Base-by-base conservation (phyloP, 768 basidiomycete genomes). In the Crucibulum laeve region DNA sequence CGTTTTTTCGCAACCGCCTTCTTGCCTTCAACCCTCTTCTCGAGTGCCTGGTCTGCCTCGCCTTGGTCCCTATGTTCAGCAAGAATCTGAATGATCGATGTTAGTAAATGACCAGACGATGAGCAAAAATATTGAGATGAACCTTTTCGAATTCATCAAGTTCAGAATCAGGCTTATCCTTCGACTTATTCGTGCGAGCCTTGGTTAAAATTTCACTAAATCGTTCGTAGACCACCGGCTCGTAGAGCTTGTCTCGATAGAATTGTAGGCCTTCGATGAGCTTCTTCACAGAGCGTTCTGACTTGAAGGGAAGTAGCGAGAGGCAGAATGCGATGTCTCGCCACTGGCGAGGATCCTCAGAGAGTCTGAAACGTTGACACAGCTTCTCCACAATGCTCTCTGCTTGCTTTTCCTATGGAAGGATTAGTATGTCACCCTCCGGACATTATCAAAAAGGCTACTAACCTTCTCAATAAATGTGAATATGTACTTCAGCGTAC, bases 301-400 rank as follows among this genome's bases (percentile, higher is more conserved):
- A 94, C 60, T 97, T 97, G 87, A 90, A 99, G 0, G 93, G 95
- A 13, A 98, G 74, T 2, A 97, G 66, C 0, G 95, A 93, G 2
- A 99, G 69, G 59, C 95, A 99, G 65, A 84, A 98, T 1, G 94
- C 91, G 46, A 99, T 92, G 56, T 99, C 95, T 18, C 92, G 80
- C 96, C 96, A 99, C 59, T 98, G 96, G 4, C 95, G 79, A 13
- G 90, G 79, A 23, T 94, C 91, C 32, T 88, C 86, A 0, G 87
- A 82, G 3, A 91, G 70, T 18, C 87, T 77, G 82, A 98, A 97
- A 5, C 95, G 82, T 56, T 96, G 92, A 56, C 96, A 99, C 2
- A 99, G 81, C 60, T 97, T 99, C 56, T 99, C 95, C 42, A 98
- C 90, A 49, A 99, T 91, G 55, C 78, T 87, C 64, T 98, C 95